These are phyloP conservation scores for Phialocephala subalpina DNA, from an alignment of 2,329 filamentous ascomycete genomes.

Conservation along the genomic window DNA sequence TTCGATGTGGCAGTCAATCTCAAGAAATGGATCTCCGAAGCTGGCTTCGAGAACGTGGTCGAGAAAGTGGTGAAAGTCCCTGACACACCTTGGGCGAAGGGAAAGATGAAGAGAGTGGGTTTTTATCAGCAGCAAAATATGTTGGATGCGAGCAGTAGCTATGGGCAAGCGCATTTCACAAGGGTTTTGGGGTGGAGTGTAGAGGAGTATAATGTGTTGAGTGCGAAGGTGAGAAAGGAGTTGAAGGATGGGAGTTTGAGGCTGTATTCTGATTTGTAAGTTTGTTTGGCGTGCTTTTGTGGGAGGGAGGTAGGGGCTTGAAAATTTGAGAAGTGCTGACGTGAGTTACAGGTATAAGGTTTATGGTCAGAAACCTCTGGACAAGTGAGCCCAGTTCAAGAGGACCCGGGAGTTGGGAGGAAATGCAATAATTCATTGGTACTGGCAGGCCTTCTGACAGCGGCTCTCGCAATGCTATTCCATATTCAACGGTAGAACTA, in stretches of 20 bases:
- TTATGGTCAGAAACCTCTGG: conserved; percentile 40
- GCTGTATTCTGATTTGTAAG: conserved; percentile 43
- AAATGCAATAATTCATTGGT: no score
- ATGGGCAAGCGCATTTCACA: conserved; percentile 39
- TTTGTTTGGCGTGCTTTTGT: no score
- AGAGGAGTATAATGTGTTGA: conserved; percentile 40
- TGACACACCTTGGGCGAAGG: conserved; percentile 48
- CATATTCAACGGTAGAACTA: no score
- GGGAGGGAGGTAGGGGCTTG: no score
- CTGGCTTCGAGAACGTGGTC: conserved; percentile 46
- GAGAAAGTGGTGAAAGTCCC: conserved; percentile 31
- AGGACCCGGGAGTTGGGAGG: background rate
- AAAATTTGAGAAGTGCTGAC: background rate
- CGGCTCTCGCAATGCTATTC: no score
- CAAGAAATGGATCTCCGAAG: conserved; percentile 42
- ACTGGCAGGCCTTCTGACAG: no score
- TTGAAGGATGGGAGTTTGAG: conserved; percentile 43
- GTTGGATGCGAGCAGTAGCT: conserved; percentile 29
- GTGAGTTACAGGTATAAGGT: conserved; percentile 30
- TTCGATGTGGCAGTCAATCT: conserved; percentile 32
- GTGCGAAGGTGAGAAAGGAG: conserved; percentile 42
- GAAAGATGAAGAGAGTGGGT: conserved; percentile 47
- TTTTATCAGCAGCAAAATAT: conserved; percentile 36
- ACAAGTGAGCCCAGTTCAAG: background rate
- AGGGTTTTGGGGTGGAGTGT: conserved; percentile 41